Conservation (phyloP, 192 early-diverging fungal genomes). For the Lobosporangium transversale region DNA sequence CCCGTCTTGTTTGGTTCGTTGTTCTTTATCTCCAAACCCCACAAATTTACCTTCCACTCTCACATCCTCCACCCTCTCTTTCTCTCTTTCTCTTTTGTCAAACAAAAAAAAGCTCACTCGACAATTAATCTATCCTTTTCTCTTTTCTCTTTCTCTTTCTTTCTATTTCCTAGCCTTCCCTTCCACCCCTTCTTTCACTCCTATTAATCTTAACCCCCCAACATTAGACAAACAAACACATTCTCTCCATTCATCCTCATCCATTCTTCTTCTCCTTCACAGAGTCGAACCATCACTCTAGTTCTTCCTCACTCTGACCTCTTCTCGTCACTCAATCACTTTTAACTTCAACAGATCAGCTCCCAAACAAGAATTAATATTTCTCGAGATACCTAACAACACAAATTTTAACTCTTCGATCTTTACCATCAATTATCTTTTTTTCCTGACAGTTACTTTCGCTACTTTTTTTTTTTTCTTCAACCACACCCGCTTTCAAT, state of each 20-base stretch:
- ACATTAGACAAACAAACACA: neutral
- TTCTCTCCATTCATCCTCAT: neutral
- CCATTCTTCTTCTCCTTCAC: slow-evolving; percentile 1
- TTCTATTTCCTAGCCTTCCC: neutral
- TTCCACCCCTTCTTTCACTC: slow-evolving; percentile 1
- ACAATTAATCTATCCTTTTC: neutral
- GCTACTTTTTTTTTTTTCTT: no score
- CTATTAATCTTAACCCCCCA: neutral
- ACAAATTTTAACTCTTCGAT: no score
- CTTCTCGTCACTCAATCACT: neutral
- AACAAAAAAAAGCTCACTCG: neutral
- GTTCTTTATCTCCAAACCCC: slow-evolving; percentile 1
- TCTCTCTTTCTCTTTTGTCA: neutral
- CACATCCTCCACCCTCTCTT: neutral
- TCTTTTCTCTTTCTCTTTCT: slow-evolving; percentile 2
- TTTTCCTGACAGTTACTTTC: no score
- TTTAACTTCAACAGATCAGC: no score
- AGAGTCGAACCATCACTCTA: neutral
- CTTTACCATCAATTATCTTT: no score
- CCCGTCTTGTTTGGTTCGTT: no score
- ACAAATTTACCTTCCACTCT: neutral
- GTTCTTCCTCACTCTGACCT: neutral
- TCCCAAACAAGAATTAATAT: no score
- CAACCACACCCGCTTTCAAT: no score
- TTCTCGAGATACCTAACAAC: no score